Conservation (phyloP, 805 yeast species). For the Metschnikowia sp. region DNA sequence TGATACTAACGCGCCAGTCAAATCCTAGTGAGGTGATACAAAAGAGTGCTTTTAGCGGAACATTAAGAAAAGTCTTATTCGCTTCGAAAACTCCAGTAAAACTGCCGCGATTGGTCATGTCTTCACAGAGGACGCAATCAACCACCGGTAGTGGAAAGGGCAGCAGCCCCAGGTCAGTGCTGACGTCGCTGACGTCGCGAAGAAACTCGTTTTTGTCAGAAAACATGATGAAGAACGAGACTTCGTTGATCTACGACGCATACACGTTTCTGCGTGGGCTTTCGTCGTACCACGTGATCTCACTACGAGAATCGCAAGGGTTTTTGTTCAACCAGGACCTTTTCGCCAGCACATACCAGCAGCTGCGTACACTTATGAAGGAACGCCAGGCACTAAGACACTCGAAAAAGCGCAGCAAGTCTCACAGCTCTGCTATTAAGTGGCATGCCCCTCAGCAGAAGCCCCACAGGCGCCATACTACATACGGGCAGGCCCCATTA, state of each 20-base stretch:
- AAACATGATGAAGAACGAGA: constrained; percentile 57
- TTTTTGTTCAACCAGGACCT: constrained; percentile 74
- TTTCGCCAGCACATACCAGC: constrained; percentile 70
- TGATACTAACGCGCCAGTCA: no score
- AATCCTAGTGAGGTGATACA: no score
- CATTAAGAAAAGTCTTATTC: no score
- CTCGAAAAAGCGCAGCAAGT: constrained; percentile 13
- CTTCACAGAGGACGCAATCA: no score
- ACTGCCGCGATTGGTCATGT: no score
- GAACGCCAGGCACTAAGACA: constrained; percentile 23
- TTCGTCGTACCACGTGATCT: constrained; percentile 35
- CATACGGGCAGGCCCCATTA: constrained; percentile 24
- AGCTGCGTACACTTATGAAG: constrained; percentile 37
- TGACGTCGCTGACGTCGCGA: constrained; percentile 16
- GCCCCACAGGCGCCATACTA: constrained; percentile 29
- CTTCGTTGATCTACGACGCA: constrained; percentile 50
- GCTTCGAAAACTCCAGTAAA: no score
- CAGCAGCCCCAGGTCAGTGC: neutral
- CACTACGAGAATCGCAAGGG: constrained; percentile 65
- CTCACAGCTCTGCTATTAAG: constrained; percentile 7
- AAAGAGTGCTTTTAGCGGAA: no score
- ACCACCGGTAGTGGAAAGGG: no score
- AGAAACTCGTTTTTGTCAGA: constrained; percentile 47
- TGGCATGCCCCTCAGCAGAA: neutral
- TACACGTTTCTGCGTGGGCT: constrained; percentile 29